phyloP scores from a whole-genome alignment of 805 yeast genomes.

The Metschnikowia cubensis region DNA sequence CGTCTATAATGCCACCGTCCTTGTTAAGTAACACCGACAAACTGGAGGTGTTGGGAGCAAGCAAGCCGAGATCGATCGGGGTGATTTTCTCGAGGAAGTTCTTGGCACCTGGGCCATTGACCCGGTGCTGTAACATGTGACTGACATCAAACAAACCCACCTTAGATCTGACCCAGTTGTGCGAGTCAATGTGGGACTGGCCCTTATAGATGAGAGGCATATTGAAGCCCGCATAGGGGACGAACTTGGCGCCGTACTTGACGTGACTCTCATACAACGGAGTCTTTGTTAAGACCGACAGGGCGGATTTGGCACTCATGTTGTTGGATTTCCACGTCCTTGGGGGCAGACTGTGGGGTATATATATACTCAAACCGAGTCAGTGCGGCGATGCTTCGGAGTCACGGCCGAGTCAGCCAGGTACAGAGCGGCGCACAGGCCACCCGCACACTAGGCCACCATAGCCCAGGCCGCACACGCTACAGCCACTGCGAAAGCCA shows the following conservation, averaged over 20 bases:
- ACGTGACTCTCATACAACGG: conserved; percentile 81
- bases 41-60: conserved; percentile 60
- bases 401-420: conserved; percentile 1
- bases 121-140: conserved; percentile 90
- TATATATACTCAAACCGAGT: neutral
- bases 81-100: conserved; percentile 72
- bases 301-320: conserved; percentile 2
- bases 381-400: neutral
- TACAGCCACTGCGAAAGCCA: conserved; percentile 2
- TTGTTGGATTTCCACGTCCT: neutral
- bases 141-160: conserved; percentile 95
- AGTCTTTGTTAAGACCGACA: conserved; percentile 47
- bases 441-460: neutral
- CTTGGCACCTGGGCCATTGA: conserved; percentile 65
- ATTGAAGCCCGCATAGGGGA: conserved; percentile 91
- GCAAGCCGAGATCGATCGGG: conserved; percentile 73
- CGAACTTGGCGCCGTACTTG: conserved; percentile 81
- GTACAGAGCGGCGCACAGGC: no score
- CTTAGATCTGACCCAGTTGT: conserved; percentile 84
- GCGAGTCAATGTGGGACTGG: conserved; percentile 90
- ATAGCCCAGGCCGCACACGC: conserved; percentile 3
- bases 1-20: conserved; percentile 82
- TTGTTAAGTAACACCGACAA: conserved; percentile 72
- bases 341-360: neutral
- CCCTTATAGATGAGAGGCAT: conserved; percentile 89